Conservation (phyloP, 2,329 filamentous ascomycete species). For the Chrysoporthe deuterocubensis region DNA sequence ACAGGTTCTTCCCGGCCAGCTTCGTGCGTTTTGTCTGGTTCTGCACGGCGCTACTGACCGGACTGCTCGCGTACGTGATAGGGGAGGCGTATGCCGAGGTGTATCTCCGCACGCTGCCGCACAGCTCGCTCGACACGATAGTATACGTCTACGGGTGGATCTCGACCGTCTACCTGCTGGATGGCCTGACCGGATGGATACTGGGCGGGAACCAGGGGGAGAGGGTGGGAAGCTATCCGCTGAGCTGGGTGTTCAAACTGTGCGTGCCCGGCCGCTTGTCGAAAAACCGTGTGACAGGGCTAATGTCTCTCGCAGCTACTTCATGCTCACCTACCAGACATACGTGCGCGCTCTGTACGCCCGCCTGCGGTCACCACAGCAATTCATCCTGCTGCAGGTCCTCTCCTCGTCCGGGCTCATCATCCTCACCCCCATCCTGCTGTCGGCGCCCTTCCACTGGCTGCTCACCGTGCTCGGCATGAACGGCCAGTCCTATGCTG, state of each 20-base stretch:
- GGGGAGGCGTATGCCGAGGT: conserved; percentile 73
- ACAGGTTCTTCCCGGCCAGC: conserved; percentile 65
- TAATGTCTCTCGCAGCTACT: conserved; percentile 52
- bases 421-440: conserved; percentile 65
- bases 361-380: conserved; percentile 65
- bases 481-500: conserved; percentile 62
- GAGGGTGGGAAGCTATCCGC: conserved; percentile 69
- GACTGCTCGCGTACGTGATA: conserved; percentile 67
- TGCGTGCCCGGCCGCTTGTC: conserved; percentile 41
- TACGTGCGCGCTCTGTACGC: conserved; percentile 73
- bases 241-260: conserved; percentile 74
- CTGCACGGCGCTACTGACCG: conserved; percentile 65
- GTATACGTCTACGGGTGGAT: conserved; percentile 75
- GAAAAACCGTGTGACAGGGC: conserved; percentile 18
- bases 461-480: conserved; percentile 57
- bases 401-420: conserved; percentile 67
- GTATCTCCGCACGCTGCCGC: conserved; percentile 68
- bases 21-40: conserved; percentile 74
- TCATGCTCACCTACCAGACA: conserved; percentile 72
- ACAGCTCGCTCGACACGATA: conserved; percentile 68
- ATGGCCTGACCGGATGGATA: conserved; percentile 69
- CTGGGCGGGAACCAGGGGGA: conserved; percentile 68
- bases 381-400: conserved; percentile 68
- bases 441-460: conserved; percentile 63
- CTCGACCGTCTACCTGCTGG: conserved; percentile 66